Conservation (phyloP, 106 monocot species). For the Dioscorea dumetorum region DNA sequence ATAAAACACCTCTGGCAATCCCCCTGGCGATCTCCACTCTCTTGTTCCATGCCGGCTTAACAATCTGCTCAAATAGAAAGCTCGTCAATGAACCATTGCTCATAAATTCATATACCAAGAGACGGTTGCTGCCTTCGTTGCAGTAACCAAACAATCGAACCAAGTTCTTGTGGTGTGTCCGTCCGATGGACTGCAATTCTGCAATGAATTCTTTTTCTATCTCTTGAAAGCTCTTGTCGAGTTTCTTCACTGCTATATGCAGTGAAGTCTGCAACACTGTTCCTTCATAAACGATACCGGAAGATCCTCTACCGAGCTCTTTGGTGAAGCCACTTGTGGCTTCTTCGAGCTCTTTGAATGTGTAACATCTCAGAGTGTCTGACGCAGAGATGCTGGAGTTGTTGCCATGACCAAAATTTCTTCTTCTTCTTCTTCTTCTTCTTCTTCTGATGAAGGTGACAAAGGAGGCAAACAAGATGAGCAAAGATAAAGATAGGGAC, state of each 20-base stretch:
- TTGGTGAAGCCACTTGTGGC: constrained; percentile 15
- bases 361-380: neutral
- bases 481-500: neutral
- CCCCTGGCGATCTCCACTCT: constrained; percentile 24
- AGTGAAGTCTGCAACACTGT: neutral
- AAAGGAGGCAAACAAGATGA: neutral
- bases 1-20: constrained; percentile 22
- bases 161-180: constrained; percentile 38
- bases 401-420: no score
- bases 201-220: constrained; percentile 21
- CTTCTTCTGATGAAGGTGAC: no score
- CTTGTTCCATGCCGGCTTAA: constrained; percentile 19
- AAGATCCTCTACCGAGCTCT: constrained; percentile 16
- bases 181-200: constrained; percentile 27
- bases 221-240: neutral
- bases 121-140: constrained; percentile 20
- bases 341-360: neutral
- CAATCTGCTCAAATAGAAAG: constrained; percentile 4
- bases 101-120: constrained; percentile 35
- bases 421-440: no score
- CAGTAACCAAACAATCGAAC: constrained; percentile 33
- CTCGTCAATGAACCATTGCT: constrained; percentile 25
- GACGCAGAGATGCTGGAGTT: no score
- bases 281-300: constrained; percentile 19
- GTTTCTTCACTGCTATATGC: constrained; percentile 23